Conservation (phyloP, 768 basidiomycete species). For the Phaffia australis region DNA sequence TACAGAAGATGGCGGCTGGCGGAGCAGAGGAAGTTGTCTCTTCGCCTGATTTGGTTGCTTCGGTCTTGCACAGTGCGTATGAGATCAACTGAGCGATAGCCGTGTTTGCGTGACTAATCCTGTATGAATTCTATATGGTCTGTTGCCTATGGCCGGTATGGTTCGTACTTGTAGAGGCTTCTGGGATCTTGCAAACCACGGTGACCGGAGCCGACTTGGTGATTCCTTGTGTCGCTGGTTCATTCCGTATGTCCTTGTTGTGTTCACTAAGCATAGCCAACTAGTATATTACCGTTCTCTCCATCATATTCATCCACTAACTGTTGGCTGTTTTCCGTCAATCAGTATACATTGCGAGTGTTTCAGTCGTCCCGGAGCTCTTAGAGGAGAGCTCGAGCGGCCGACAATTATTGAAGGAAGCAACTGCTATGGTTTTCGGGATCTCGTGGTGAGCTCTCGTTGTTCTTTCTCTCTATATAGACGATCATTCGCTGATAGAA, state of each 20-base stretch:
- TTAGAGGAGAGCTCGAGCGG: conserved; percentile 78
- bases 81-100: neutral
- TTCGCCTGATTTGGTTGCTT: conserved; percentile 57
- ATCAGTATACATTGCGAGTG: conserved; percentile 16
- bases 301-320: conserved; percentile 18
- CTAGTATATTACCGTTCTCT: too few relatives aligned
- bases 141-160: neutral
- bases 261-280: conserved; percentile 81
- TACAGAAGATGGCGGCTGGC: conserved; percentile 61
- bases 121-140: neutral
- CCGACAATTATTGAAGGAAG: conserved; percentile 83
- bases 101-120: neutral
- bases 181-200: conserved; percentile 74
- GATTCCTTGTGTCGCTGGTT: conserved; percentile 63
- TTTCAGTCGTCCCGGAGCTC: conserved; percentile 45
- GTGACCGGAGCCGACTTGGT: conserved; percentile 69
- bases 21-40: conserved; percentile 34
- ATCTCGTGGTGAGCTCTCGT: conserved; percentile 2
- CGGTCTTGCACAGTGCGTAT: conserved; percentile 50
- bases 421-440: conserved; percentile 36
- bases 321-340: conserved; percentile 7
- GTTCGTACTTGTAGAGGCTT: conserved; percentile 41
- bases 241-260: conserved; percentile 60
- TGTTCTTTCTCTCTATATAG: neutral
- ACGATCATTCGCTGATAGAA: too few relatives aligned